A percentile compares a stretch with the other conserved stretches of the same genome.
phyloP scores from a whole-genome alignment of 164 flowering plant genomes.

The Aristolochia californica region DNA sequence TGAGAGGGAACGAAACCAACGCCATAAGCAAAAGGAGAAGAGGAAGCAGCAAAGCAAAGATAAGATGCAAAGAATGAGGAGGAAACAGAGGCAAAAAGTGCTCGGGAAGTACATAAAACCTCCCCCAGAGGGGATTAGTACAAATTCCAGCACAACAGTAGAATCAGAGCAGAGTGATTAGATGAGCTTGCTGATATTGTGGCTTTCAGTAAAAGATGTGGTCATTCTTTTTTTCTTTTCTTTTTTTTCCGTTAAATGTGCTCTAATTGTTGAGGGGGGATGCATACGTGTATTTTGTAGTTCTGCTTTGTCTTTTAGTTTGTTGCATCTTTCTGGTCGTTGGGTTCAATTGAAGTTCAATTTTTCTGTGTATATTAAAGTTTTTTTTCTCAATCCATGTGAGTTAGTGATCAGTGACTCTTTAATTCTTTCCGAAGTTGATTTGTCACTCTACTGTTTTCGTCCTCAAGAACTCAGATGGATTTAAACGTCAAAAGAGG shows the following conservation, averaged over 20 bases:
- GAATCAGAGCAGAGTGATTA: too few species aligned
- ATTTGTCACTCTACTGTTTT: too few species aligned
- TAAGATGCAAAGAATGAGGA: conserved; percentile 48
- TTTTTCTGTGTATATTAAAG: conserved; percentile 18
- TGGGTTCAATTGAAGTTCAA: conserved; percentile 6
- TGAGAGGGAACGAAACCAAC: conserved; percentile 59
- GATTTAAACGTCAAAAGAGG: too few species aligned
- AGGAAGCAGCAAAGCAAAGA: conserved; percentile 60
- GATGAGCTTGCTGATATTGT: too few species aligned
- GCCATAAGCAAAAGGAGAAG: conserved; percentile 49
- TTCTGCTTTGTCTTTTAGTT: conserved; percentile 12
- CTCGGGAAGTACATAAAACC: conserved; percentile 91
- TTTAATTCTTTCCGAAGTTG: too few species aligned
- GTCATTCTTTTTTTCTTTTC: too few species aligned
- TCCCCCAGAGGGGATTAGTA: conserved; percentile 31
- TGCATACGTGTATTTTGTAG: conserved; percentile 12
- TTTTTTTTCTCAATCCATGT: conserved; percentile 2
- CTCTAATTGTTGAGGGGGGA: conserved; percentile 9
- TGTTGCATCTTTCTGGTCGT: conserved; percentile 26
- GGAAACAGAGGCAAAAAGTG: conserved; percentile 43
- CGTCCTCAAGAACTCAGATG: too few species aligned
- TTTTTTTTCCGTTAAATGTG: too few species aligned
- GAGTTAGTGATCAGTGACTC: too few species aligned
- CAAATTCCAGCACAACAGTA: too few species aligned
- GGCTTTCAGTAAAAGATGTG: too few species aligned